Base-by-base conservation (phyloP, 768 basidiomycete genomes). In the Chalciporus pseudorubinellus region DNA sequence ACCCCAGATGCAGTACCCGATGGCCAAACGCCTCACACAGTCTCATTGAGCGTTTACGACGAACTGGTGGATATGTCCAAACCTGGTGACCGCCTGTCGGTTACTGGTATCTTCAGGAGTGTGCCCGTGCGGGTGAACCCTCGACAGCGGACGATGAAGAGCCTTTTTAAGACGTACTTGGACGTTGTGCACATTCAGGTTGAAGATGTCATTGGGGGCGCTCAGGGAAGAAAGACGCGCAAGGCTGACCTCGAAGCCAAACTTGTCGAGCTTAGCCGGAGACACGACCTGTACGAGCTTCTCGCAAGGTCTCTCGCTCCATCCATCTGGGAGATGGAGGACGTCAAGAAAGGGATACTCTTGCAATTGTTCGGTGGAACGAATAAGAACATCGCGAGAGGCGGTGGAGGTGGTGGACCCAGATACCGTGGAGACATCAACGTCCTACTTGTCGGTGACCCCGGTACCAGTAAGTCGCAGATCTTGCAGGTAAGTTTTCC, bases 401-500 rank as follows among this genome's bases (percentile, higher is more conserved):
- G 97, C 46, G 95, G 95, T 10, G 95, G 95, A 5, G 93, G 87
- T 2, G 95, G 95, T 3, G 97, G 97, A 1, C 95, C 97, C 6
- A 78, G 95, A 66, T 99, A 97, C 67, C 81, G 97, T 60, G 97
- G 97, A 0, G 97, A 99, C 68, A 97, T 99, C 74, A 99, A 99
- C 57, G 91, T 99, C 10, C 71, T 99, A 14, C 82, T 98, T 38
- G 95, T 99, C 36, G 97, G 97, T 61, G 95, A 99, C 68, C 97
- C 97, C 12, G 97, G 97, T 77, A 91, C 89, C 19, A 87, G 85
- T 77, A 99, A 99, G 74, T 92, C 88, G 38, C 97, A 99, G 66
- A 94, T 99, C 55, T 68, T 99, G 29, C 84, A 91, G 74, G 95
- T 90, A 57, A 64, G 77, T 63, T 1, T 19, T 9, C 24, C n/a